Conservation (phyloP, 306 rosid species). For the Pterocarpus macrocarpus region DNA sequence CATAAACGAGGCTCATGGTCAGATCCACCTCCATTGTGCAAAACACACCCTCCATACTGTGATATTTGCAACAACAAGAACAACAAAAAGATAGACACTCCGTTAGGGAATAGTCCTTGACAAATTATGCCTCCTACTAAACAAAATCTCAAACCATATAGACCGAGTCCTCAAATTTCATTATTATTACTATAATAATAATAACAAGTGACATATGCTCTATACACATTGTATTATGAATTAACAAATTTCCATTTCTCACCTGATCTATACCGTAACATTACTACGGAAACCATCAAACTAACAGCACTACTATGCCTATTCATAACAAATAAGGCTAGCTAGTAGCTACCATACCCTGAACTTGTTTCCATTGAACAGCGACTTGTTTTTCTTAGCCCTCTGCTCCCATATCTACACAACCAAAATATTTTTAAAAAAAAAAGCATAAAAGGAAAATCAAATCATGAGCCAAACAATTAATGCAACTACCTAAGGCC, state of each 20-base stretch:
- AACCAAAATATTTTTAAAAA: background rate
- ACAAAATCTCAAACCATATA: background rate
- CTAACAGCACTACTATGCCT: background rate
- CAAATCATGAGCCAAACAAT: background rate
- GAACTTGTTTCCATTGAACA: constrained; percentile 85
- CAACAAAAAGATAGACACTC: constrained; percentile 6
- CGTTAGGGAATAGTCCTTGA: constrained; percentile 20
- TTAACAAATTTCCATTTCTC: background rate
- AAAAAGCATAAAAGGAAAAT: constrained; percentile 9
- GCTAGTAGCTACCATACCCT: constrained; percentile 60
- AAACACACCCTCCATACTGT: constrained; percentile 75
- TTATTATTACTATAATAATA: background rate
- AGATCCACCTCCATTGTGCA: constrained; percentile 54
- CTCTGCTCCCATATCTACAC: constrained; percentile 84
- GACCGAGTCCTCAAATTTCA: constrained; percentile 10
- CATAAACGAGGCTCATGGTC: constrained; percentile 61
- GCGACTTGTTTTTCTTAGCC: constrained; percentile 65
- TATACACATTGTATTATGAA: background rate
- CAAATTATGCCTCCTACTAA: background rate
- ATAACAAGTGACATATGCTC: background rate
- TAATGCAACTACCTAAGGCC: no score
- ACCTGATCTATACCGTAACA: background rate
- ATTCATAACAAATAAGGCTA: constrained; percentile 12
- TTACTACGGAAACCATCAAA: background rate
- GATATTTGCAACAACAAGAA: constrained; percentile 25